Conservation (phyloP, 2,329 filamentous ascomycete species). For the Dendryphion nanum region DNA sequence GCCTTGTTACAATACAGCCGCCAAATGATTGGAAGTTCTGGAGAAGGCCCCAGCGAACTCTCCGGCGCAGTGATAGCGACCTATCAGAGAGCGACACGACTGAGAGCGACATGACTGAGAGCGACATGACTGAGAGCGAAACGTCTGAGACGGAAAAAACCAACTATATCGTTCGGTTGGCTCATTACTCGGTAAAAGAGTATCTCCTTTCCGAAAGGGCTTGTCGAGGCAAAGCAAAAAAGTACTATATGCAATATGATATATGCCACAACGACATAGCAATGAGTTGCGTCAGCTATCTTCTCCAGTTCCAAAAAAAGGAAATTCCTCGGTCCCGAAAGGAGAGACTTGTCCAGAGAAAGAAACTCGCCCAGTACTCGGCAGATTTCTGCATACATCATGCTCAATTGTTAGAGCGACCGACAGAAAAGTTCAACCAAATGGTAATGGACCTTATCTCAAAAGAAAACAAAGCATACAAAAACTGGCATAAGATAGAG, state of each 20-base stretch:
- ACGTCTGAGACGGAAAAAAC: background rate
- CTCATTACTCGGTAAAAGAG: slow-evolving; percentile 29
- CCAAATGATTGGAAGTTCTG: too few relatives aligned
- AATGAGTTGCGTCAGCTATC: slow-evolving; percentile 15
- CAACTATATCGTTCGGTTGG: slow-evolving; percentile 13
- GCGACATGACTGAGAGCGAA: background rate
- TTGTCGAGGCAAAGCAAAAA: slow-evolving; percentile 3
- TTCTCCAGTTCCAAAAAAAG: slow-evolving; percentile 11
- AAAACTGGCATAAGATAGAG: slow-evolving; percentile 1
- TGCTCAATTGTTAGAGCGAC: background rate
- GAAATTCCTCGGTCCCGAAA: background rate
- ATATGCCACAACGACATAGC: slow-evolving; percentile 10
- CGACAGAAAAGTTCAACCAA: background rate
- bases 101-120: background rate
- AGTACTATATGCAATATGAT: slow-evolving; percentile 11
- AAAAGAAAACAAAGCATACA: background rate
- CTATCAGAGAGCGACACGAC: background rate
- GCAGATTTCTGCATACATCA: background rate
- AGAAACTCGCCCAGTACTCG: background rate
- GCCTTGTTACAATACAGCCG: slow-evolving; percentile 25
- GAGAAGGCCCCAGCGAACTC: too few relatives aligned
- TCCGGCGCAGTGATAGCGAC: too few relatives aligned
- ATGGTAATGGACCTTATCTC: background rate
- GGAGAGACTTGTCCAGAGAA: background rate
- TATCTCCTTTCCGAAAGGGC: slow-evolving; percentile 19